A percentile compares a stretch with the other conserved stretches of the same genome.
phyloP scores from a whole-genome alignment of 352 stramenopile species.

The Globisporangium barbulae region DNA sequence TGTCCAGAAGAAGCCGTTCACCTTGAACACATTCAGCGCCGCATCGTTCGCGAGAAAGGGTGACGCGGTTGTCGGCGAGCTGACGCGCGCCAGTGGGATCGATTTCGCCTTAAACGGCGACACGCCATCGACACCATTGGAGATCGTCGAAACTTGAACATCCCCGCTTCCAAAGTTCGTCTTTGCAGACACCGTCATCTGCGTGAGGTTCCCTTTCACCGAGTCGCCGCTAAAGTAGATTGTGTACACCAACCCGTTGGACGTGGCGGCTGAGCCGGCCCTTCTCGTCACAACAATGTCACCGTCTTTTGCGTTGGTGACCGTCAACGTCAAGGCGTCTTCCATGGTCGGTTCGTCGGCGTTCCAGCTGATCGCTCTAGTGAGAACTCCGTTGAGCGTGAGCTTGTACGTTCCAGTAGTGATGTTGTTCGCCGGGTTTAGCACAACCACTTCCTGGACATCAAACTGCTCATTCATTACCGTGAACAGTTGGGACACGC shows the following conservation, averaged over 20 bases:
- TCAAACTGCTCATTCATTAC: slow-evolving; percentile 72
- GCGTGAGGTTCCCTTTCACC: slow-evolving; percentile 34
- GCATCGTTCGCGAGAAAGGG: slow-evolving; percentile 35
- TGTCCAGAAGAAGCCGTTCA: slow-evolving; percentile 77
- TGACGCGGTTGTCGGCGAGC: slow-evolving; percentile 22
- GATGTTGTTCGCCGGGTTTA: slow-evolving; percentile 43
- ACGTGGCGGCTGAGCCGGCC: slow-evolving; percentile 30
- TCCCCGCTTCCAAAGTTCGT: slow-evolving; percentile 30
- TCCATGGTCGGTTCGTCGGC: slow-evolving; percentile 46
- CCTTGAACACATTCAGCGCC: slow-evolving; percentile 59
- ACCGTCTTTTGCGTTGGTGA: slow-evolving; percentile 9
- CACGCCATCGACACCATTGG: slow-evolving; percentile 29
- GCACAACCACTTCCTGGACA: slow-evolving; percentile 53
- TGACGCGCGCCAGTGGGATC: slow-evolving; percentile 47
- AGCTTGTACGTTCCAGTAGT: slow-evolving; percentile 38
- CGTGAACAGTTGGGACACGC: slow-evolving; percentile 60
- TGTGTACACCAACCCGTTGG: slow-evolving; percentile 66
- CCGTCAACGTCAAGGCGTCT: slow-evolving; percentile 20
- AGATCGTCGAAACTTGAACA: slow-evolving; percentile 29
- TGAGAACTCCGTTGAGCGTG: slow-evolving; percentile 24
- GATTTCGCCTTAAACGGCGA: slow-evolving; percentile 29
- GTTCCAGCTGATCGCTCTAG: slow-evolving; percentile 53
- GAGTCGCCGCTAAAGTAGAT: slow-evolving; percentile 67
- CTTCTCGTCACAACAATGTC: slow-evolving; percentile 59
- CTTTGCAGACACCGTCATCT: slow-evolving; percentile 19